phyloP scores from a whole-genome alignment of 176 grass and related monocot genomes.

The Musa beccarii region DNA sequence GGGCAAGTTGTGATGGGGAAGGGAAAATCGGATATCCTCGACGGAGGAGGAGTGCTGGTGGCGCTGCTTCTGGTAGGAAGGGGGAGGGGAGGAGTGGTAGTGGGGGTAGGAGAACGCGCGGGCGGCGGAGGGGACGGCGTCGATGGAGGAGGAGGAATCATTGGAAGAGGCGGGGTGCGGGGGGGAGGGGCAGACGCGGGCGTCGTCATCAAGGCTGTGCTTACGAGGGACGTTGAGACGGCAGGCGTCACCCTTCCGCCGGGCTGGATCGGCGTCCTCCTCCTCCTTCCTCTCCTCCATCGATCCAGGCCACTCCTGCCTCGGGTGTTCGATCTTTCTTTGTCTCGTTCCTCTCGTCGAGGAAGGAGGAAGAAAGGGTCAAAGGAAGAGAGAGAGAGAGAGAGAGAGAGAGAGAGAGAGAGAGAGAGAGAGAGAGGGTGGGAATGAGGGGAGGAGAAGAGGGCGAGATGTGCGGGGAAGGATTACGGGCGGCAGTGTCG shows the following conservation, averaged over 20 bases:
- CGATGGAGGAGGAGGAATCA: constrained; percentile 9
- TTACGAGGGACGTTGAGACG: constrained; percentile 36
- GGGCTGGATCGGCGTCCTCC: neutral
- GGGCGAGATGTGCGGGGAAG: constrained; percentile 1
- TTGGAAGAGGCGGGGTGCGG: too few species aligned
- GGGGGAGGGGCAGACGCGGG: too few species aligned
- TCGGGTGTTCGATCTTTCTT: too few species aligned
- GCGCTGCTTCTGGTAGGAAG: neutral
- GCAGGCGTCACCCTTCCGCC: constrained; percentile 41
- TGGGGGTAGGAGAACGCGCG: constrained; percentile 18
- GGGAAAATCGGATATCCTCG: neutral
- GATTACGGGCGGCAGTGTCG: neutral
- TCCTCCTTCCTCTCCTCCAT: constrained; percentile 6
- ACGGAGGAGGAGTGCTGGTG: neutral
- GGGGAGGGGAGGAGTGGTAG: constrained; percentile 22
- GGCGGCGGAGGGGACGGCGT: neutral
- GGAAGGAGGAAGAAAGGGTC: neutral
- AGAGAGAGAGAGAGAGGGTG: too few species aligned
- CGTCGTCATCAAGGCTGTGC: constrained; percentile 62
- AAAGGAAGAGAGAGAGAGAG: neutral
- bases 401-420: neutral
- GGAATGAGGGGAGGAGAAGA: neutral
- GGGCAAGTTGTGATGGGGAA: neutral
- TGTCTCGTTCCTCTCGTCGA: neutral
- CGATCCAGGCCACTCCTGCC: too few species aligned